Conservation (phyloP, 1,139 yeast genomes). For the Saccharomyces hybrid region DNA sequence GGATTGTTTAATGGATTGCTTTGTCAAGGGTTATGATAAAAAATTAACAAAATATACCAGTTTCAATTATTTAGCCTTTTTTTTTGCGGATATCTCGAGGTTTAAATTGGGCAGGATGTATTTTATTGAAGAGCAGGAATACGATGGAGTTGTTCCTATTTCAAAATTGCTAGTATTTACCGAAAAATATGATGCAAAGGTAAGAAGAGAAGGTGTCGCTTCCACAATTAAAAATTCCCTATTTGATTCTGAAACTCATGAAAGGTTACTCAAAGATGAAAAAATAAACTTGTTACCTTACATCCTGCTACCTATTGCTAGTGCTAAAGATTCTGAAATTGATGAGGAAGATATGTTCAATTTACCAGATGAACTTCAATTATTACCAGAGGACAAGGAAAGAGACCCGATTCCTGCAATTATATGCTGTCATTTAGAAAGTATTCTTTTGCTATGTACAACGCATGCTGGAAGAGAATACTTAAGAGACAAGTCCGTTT, state of each 20-base stretch:
- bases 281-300: slow-evolving; percentile 73
- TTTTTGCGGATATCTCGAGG: slow-evolving; percentile 86
- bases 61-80: slow-evolving; percentile 77
- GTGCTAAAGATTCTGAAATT: slow-evolving; percentile 59
- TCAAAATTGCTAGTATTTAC: slow-evolving; percentile 78
- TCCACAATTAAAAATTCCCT: slow-evolving; percentile 85
- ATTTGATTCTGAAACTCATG: slow-evolving; percentile 71
- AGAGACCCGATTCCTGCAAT: slow-evolving; percentile 69
- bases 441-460: slow-evolving; percentile 68
- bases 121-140: slow-evolving; percentile 61
- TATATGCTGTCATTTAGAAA: slow-evolving; percentile 66
- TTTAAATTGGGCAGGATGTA: slow-evolving; percentile 65
- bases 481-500: slow-evolving; percentile 71
- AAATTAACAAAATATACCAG: slow-evolving; percentile 63
- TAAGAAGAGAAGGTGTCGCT: slow-evolving; percentile 88
- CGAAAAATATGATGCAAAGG: slow-evolving; percentile 66
- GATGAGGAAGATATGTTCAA: slow-evolving; percentile 82
- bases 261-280: slow-evolving; percentile 49
- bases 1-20: slow-evolving; percentile 84
- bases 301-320: slow-evolving; percentile 74
- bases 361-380: slow-evolving; percentile 83
- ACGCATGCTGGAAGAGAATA: slow-evolving; percentile 65
- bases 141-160: slow-evolving; percentile 74
- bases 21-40: slow-evolving; percentile 77
- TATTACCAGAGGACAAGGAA: slow-evolving; percentile 65